Evolutionary conservation across 768 basidiomycete species (phyloP), one percentile per base, ranked within the genome.

Genomic region (Zangia roseola): DNA sequence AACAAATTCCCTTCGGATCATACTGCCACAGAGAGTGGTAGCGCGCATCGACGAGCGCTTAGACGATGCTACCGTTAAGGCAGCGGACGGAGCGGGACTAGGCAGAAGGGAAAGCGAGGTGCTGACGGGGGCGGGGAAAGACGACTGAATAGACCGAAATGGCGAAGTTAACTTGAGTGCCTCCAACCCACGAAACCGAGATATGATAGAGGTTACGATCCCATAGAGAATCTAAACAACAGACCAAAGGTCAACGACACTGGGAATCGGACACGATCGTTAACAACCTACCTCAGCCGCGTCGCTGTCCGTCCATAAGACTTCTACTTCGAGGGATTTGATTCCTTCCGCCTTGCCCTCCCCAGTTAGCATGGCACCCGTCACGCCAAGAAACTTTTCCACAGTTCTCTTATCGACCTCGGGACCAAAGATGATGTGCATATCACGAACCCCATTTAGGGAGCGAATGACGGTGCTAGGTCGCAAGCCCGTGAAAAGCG

Each of bases 361-460:
- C 5, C 55, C 58, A 1, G 59, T 48, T 12, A 67, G 23, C 40
- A 58, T 57, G 28, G 47, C 52, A 14, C 65, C 65, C 16, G 62
- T 59, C 0, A 57, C 49, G 0, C 55, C 62, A 20, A 67, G 61
- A 31, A 67, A 67, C 26, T 67, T 67, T 34, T 69, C 65, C 10
- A 62, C 65, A 0, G 67, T 67, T 40, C 65, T 47, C 55, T 62
- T 67, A 41, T 67, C 65, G n/a, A 67, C 65, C 20, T 63, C 67
- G n/a, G 65, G 52, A 3, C 50, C 56, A 35, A 67, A 67, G 34
- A 67, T 31, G 30, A 67, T 43, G 24, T 60, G 60, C 67, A 67
- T 56, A 20, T 67, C 54, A 13, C 54, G 57, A 19, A 68, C 63
- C 2, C 68, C 68, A 5, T 50, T 52, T 1, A 67, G 42, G 9